phyloP scores from a whole-genome alignment of 257 asterid genomes.

The Nicotiana knightiana region DNA sequence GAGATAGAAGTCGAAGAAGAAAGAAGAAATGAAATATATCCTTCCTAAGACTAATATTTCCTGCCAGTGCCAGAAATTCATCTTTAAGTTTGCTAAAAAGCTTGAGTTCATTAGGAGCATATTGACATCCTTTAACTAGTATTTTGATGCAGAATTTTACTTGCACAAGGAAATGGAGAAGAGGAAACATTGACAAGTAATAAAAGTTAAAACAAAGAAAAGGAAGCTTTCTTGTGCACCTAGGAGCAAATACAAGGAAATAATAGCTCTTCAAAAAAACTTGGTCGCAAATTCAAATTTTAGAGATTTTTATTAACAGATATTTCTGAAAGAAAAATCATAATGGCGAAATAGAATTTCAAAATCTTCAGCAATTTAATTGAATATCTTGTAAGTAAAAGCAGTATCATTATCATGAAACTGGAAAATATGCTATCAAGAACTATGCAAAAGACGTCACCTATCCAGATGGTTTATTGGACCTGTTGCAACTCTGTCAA shows the following conservation, averaged over 20 bases:
- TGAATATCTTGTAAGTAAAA: background rate
- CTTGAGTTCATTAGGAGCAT: background rate
- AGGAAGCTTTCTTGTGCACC: background rate
- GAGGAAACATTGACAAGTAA: background rate
- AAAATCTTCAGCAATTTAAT: background rate
- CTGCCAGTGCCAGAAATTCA: background rate
- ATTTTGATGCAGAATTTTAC: background rate
- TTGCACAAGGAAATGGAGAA: background rate
- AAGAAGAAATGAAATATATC: background rate
- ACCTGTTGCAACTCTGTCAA: conserved; percentile 53
- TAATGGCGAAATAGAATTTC: background rate
- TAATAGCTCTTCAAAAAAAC: background rate
- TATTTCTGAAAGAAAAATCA: background rate
- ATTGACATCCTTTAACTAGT: background rate
- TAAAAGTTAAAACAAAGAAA: background rate
- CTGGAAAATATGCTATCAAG: conserved; percentile 9
- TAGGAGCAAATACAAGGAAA: background rate
- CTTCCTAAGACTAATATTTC: background rate
- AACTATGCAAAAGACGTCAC: conserved; percentile 28
- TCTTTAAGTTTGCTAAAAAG: background rate
- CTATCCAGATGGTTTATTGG: conserved; percentile 64
- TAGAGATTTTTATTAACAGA: background rate
- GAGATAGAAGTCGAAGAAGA: background rate
- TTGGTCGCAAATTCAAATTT: background rate
- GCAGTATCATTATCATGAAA: background rate